phyloP scores from a whole-genome alignment of 2,329 filamentous ascomycete genomes.

The Fusarium subtropicale region DNA sequence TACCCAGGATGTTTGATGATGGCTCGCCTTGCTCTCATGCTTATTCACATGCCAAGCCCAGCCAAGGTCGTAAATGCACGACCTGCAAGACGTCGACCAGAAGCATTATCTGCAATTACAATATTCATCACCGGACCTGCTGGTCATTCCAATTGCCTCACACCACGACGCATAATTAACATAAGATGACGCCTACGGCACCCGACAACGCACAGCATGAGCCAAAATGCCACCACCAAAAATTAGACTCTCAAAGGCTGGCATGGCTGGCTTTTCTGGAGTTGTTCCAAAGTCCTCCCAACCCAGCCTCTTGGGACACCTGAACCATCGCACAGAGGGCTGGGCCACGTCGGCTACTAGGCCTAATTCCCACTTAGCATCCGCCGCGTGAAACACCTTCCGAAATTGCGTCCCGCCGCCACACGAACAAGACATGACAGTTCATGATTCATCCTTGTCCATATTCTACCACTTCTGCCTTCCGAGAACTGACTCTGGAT shows the following conservation, averaged over 20 bases:
- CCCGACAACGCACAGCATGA: constrained; percentile 11
- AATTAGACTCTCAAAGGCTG: constrained; percentile 7
- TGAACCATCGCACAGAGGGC: constrained; percentile 27
- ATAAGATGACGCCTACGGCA: constrained; percentile 30
- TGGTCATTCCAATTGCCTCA: constrained; percentile 34
- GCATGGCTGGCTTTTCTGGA: constrained; percentile 22
- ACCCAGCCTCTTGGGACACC: constrained; percentile 36
- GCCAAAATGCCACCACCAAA: constrained; percentile 8
- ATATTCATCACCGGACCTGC: constrained; percentile 9
- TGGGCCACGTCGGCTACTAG: constrained; percentile 48
- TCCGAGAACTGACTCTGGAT: constrained; percentile 22
- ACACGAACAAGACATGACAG: constrained; percentile 26
- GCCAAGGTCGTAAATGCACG: constrained; percentile 25
- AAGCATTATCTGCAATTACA: neutral
- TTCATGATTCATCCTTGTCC: constrained; percentile 18
- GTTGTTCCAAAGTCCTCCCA: constrained; percentile 3
- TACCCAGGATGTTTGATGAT: constrained; percentile 13
- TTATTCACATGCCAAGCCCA: constrained; percentile 21
- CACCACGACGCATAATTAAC: constrained; percentile 29
- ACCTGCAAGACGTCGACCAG: constrained; percentile 8
- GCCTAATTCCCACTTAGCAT: constrained; percentile 39
- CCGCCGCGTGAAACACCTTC: constrained; percentile 48
- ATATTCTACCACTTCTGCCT: constrained; percentile 23
- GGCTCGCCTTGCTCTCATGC: constrained; percentile 6
- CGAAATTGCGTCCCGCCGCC: constrained; percentile 53